Evolutionary conservation across 805 yeast genomes (phyloP).

Genomic region (Hanseniaspora jakobsenii): DNA sequence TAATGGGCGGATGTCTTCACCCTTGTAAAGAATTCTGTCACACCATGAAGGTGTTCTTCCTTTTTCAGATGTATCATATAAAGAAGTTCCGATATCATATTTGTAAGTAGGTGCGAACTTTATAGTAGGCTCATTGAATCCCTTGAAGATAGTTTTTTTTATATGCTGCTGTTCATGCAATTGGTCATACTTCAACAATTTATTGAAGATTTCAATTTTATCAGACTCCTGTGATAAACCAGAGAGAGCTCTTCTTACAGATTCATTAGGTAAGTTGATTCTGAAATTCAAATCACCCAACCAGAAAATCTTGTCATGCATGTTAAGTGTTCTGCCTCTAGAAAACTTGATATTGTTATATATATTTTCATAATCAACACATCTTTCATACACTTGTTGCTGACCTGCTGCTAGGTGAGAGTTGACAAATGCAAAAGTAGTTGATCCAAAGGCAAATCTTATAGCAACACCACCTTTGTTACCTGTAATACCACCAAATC

Average conservation of each 20-base stretch:
- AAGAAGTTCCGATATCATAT: slow-evolving; percentile 69
- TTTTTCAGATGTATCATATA: slow-evolving; percentile 82
- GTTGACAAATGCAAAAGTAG: slow-evolving; percentile 72
- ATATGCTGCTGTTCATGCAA: slow-evolving; percentile 55
- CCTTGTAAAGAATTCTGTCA: slow-evolving; percentile 66
- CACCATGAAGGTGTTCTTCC: slow-evolving; percentile 95
- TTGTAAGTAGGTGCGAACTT: slow-evolving; percentile 84
- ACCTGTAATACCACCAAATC: slow-evolving; percentile 93
- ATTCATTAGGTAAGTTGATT: slow-evolving; percentile 57
- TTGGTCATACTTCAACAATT: slow-evolving; percentile 64
- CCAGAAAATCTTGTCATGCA: slow-evolving; percentile 86
- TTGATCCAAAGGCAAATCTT: slow-evolving; percentile 67
- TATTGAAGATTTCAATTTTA: slow-evolving; percentile 30
- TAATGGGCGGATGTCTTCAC: slow-evolving; percentile 45
- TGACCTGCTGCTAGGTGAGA: slow-evolving; percentile 93
- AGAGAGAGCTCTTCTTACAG: slow-evolving; percentile 51
- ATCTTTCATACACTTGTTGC: slow-evolving; percentile 68
- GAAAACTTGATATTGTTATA: slow-evolving; percentile 65
- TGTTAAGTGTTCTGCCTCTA: slow-evolving; percentile 60
- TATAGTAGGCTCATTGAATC: slow-evolving; percentile 64
- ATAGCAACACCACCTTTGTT: slow-evolving; percentile 95
- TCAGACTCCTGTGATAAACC: slow-evolving; percentile 24
- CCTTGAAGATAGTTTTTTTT: slow-evolving; percentile 57
- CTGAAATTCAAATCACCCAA: slow-evolving; percentile 90
- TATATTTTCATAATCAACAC: slow-evolving; percentile 68